phyloP scores from a whole-genome alignment of 1,284 basidiomycete species.

The Caloboletus firmus region DNA sequence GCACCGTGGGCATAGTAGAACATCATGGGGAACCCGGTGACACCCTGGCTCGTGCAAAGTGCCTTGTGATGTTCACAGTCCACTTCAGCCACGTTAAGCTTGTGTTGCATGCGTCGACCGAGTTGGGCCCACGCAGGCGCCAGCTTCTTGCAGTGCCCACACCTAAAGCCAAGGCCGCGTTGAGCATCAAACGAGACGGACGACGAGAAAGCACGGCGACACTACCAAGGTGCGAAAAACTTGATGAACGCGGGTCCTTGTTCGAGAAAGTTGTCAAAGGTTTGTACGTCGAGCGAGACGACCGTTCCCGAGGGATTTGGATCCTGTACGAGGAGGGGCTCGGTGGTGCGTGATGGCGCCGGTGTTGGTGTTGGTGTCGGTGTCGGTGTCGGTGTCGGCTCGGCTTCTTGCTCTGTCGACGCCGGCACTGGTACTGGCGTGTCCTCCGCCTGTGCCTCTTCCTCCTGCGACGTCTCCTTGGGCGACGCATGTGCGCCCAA shows the following conservation, averaged over 20 bases:
- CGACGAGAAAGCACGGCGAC: not conserved
- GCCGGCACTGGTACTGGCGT: constrained; percentile 5
- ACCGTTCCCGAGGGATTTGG: constrained; percentile 69
- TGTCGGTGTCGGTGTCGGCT: constrained; percentile 13
- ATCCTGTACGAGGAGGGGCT: constrained; percentile 20
- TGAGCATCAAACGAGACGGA: not conserved
- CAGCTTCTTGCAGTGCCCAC: constrained; percentile 90
- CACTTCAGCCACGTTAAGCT: constrained; percentile 77
- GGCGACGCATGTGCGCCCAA: constrained; percentile 41
- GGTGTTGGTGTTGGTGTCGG: too few relatives aligned
- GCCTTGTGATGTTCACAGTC: constrained; percentile 77
- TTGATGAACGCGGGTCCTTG: constrained; percentile 80
- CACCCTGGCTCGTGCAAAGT: constrained; percentile 63
- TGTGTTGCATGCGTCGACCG: constrained; percentile 64
- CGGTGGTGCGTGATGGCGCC: constrained; percentile 10
- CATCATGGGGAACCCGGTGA: constrained; percentile 81
- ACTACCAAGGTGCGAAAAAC: constrained; percentile 86
- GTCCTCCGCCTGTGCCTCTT: not conserved
- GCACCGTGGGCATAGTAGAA: constrained; percentile 57
- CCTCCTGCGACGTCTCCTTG: not conserved
- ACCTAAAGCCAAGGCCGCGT: constrained; percentile 49
- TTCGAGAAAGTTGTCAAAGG: constrained; percentile 51
- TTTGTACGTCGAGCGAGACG: constrained; percentile 49
- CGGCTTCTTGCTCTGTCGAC: not conserved
- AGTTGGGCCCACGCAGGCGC: constrained; percentile 79